phyloP scores from a whole-genome alignment of 192 early-diverging fungal genomes.

The Backusella circina region DNA sequence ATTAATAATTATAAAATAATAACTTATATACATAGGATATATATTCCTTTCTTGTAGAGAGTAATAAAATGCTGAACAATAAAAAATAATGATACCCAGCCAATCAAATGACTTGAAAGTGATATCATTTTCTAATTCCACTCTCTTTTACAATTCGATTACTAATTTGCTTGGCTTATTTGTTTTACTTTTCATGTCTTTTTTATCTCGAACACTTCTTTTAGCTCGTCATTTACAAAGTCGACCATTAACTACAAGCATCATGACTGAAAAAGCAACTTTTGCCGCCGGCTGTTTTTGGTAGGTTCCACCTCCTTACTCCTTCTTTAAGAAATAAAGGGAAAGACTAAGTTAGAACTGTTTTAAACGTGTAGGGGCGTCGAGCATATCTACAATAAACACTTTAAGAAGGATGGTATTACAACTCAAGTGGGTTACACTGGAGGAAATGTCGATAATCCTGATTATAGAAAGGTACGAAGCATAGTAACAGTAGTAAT shows the following conservation, averaged over 20 bases:
- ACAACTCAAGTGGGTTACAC: slow-evolving; percentile 53
- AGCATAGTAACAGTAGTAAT: neutral
- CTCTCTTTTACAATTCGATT: neutral
- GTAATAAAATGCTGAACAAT: neutral
- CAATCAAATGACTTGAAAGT: neutral
- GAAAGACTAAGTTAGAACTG: neutral
- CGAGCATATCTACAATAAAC: slow-evolving; percentile 46
- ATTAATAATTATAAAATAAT: neutral
- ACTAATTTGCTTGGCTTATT: neutral
- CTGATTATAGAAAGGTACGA: slow-evolving; percentile 49
- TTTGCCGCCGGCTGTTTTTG: slow-evolving; percentile 97
- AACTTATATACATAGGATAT: neutral
- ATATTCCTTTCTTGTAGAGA: neutral
- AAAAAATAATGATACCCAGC: neutral
- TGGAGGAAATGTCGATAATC: slow-evolving; percentile 41
- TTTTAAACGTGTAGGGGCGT: slow-evolving; percentile 43
- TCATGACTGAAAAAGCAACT: slow-evolving; percentile 52
- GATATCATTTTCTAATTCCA: neutral
- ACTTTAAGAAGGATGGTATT: slow-evolving; percentile 46
- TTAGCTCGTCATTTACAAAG: neutral
- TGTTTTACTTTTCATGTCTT: neutral
- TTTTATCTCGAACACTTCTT: slow-evolving; percentile 7
- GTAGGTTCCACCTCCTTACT: slow-evolving; percentile 30
- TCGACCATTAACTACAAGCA: neutral
- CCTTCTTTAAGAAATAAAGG: neutral